Evolutionary conservation across 2,329 filamentous ascomycete genomes (phyloP), one percentile per base, ranked within the genome.

Genomic region (Epicoccum sorghinum): DNA sequence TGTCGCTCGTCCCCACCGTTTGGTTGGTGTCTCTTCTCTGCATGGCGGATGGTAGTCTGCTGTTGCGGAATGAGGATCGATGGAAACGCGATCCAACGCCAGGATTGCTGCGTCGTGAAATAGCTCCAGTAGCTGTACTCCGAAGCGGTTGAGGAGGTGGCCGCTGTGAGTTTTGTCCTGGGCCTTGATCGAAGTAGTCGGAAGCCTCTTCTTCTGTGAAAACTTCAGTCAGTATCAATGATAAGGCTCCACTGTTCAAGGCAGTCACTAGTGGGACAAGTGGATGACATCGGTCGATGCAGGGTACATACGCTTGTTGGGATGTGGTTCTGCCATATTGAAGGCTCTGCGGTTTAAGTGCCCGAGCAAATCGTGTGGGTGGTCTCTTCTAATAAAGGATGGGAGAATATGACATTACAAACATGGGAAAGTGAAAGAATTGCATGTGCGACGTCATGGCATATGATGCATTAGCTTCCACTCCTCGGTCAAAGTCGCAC

Each of bases 381-480:
- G 24, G 29, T 5, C 37, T 22, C 8, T 42, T 50, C 25, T 39
- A 43, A 39, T 42, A 35, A 49, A 47, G 4, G 42, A 55, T 55
- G 37, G 52, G 35, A 50, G 50, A 38, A 36, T 33, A 1, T 42
- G 33, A 10, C 22, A 10, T 27, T 22, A 29, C 4, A 22, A 43
- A 44, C 46, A 64, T 60, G 57, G 55, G 47, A 57, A 65, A 60
- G 47, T 58, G 33, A 56, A 55, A 42, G 55, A 67, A 64, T 64
- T 61, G 56, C 55, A 65, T 67, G 45, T 24, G 46, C 47, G 55
- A 65, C 59, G 61, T 67, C 61, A 67, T 59, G 27, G 45, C 39
- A 43, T 18, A 40, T 46, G 52, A 61, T 57, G 43, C 22, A 52
- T 62, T 23, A 24, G 9, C 24, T 46, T 46, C 33, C 41, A 45